Percentiles rank a stretch among this genome's conserved stretches.
Conservation (phyloP, 202 grass and related monocot species). For the Panicum hallii region DNA sequence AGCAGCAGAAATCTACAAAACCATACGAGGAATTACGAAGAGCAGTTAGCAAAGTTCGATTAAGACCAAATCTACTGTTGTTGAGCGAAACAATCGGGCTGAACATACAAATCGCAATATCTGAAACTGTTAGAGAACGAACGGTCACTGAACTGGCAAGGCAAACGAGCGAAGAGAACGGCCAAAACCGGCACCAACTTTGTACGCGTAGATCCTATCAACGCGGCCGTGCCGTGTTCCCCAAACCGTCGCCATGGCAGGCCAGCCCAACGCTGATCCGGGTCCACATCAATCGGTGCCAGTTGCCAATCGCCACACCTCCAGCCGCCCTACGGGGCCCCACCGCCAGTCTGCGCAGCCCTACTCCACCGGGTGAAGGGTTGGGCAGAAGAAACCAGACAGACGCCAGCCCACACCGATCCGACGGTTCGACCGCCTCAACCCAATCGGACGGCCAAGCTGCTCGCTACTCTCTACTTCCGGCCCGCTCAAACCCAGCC, state of each 20-base stretch:
- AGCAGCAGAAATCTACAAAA: neutral
- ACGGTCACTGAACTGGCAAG: neutral
- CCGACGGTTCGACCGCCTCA: constrained; percentile 13
- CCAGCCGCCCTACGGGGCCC: constrained; percentile 26
- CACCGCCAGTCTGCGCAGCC: constrained; percentile 45
- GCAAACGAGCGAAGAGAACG: neutral
- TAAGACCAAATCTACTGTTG: neutral
- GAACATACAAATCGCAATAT: neutral
- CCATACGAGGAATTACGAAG: neutral
- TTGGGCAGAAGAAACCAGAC: constrained; percentile 21
- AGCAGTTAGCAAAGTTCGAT: neutral
- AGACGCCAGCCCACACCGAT: constrained; percentile 6
- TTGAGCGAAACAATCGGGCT: neutral
- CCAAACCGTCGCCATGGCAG: neutral
- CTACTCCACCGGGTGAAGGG: neutral
- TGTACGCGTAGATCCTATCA: neutral
- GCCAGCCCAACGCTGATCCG: neutral
- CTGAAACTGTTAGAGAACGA: neutral
- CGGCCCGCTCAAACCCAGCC: too few relatives aligned
- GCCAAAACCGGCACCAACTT: neutral
- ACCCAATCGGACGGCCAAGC: constrained; percentile 11
- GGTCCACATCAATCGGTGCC: constrained; percentile 31
- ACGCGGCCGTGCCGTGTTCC: constrained; percentile 13
- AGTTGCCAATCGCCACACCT: neutral
- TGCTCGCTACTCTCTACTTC: neutral